A percentile compares a stretch with the other conserved stretches of the same genome.
Evolutionary conservation across 2,329 filamentous ascomycete genomes (phyloP).

Genomic region (Talaromyces sp.): DNA sequence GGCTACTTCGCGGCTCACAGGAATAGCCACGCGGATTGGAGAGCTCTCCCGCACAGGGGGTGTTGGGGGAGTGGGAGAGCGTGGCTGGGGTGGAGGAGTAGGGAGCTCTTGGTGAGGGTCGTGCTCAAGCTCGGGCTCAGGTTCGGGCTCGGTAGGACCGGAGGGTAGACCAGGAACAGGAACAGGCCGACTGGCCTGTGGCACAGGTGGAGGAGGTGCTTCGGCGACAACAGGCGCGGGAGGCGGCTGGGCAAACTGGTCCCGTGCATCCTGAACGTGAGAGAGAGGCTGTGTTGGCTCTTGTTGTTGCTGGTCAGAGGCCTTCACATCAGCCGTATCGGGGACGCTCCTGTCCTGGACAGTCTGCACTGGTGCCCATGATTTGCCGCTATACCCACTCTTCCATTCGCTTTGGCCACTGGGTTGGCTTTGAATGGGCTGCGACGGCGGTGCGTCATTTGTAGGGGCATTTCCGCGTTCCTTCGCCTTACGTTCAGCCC

Average conservation of each 20-base stretch:
- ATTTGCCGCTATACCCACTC: slow-evolving; percentile 87
- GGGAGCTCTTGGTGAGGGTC: slow-evolving; percentile 38
- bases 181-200: slow-evolving; percentile 68
- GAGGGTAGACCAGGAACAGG: slow-evolving; percentile 76
- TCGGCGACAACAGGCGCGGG: slow-evolving; percentile 38
- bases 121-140: slow-evolving; percentile 50
- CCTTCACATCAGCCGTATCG: slow-evolving; percentile 66
- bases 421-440: slow-evolving; percentile 64
- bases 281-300: slow-evolving; percentile 58
- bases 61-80: slow-evolving; percentile 53
- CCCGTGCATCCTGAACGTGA: slow-evolving; percentile 73
- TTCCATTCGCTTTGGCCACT: slow-evolving; percentile 81
- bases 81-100: slow-evolving; percentile 49
- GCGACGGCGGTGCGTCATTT: slow-evolving; percentile 47
- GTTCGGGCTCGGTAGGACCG: slow-evolving; percentile 52
- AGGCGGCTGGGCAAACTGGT: slow-evolving; percentile 78
- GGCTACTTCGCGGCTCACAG: slow-evolving; percentile 67
- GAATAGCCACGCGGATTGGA: slow-evolving; percentile 83
- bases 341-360: slow-evolving; percentile 66
- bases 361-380: slow-evolving; percentile 82
- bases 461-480: slow-evolving; percentile 62
- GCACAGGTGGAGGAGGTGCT: slow-evolving; percentile 56
- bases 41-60: slow-evolving; percentile 62
- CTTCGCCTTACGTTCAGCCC: slow-evolving; percentile 95
- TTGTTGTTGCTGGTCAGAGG: slow-evolving; percentile 52